These are phyloP conservation scores for Fusarium tjaetaba DNA, from an alignment of 2,329 filamentous ascomycete genomes.

Conservation along the genomic window DNA sequence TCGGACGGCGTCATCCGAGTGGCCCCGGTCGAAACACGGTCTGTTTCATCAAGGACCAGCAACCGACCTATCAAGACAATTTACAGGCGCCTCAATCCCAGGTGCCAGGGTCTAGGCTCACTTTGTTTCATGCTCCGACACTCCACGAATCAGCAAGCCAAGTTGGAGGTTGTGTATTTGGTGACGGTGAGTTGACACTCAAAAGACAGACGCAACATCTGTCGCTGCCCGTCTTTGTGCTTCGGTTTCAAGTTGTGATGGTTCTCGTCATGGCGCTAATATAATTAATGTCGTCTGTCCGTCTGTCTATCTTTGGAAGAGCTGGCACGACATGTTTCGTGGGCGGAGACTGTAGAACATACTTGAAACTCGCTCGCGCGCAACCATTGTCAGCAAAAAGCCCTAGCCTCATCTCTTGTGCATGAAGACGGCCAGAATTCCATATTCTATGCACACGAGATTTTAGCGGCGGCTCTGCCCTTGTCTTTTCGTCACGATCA, in stretches of 20 bases:
- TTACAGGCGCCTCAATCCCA: constrained; percentile 37
- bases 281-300: background rate
- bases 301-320: constrained; percentile 6
- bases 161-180: constrained; percentile 1
- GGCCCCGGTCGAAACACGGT: constrained; percentile 43
- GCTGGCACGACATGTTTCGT: constrained; percentile 4
- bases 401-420: constrained; percentile 32
- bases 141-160: constrained; percentile 35
- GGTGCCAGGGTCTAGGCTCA: constrained; percentile 40
- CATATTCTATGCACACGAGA: constrained; percentile 7
- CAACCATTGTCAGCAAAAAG: constrained; percentile 12
- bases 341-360: constrained; percentile 2
- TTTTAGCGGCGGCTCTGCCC: constrained; percentile 34
- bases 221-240: constrained; percentile 15
- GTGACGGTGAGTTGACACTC: constrained; percentile 7
- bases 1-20: constrained; percentile 33
- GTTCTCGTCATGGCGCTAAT: background rate
- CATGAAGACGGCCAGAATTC: constrained; percentile 17
- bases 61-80: constrained; percentile 40
- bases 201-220: constrained; percentile 1
- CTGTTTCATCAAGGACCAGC: constrained; percentile 42
- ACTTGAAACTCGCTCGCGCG: constrained; percentile 13
- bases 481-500: constrained; percentile 34
- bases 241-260: constrained; percentile 17
- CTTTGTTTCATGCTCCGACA: constrained; percentile 42